These are phyloP conservation scores for Saccharata proteae DNA, from an alignment of 2,329 filamentous ascomycete species.

Conservation along the genomic window DNA sequence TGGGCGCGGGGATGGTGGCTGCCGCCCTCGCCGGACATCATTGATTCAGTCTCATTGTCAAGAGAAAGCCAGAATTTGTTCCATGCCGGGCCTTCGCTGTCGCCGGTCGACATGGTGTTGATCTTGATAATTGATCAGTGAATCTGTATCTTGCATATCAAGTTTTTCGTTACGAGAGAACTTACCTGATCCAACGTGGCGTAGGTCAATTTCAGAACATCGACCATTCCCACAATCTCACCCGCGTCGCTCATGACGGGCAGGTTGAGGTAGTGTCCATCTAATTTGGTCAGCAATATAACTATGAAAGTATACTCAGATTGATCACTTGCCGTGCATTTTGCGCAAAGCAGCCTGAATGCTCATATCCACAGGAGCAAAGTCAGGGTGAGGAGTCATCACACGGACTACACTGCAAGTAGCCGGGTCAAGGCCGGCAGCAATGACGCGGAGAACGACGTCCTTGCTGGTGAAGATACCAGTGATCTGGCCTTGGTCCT, in stretches of 20 bases:
- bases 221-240: constrained; percentile 98
- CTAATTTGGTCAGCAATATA: constrained; percentile 36
- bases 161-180: constrained; percentile 3
- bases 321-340: constrained; percentile 74
- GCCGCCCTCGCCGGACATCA: constrained; percentile 84
- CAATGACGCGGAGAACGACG: constrained; percentile 94
- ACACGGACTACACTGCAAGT: constrained; percentile 97
- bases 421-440: constrained; percentile 81
- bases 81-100: constrained; percentile 93
- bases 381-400: constrained; percentile 98
- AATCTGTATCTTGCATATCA: not conserved
- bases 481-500: constrained; percentile 93
- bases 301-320: not conserved
- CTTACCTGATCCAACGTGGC: constrained; percentile 87
- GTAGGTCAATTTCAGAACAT: constrained; percentile 96
- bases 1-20: constrained; percentile 55
- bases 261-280: constrained; percentile 95
- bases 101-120: constrained; percentile 81
- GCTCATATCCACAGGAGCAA: constrained; percentile 97
- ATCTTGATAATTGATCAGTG: constrained; percentile 33
- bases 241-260: constrained; percentile 96
- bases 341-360: constrained; percentile 96
- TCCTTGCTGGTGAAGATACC: constrained; percentile 99
- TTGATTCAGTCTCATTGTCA: constrained; percentile 86
- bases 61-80: constrained; percentile 99